Conservation (phyloP, 208 protist species). For the Acanthamoeba castellanii region DNA sequence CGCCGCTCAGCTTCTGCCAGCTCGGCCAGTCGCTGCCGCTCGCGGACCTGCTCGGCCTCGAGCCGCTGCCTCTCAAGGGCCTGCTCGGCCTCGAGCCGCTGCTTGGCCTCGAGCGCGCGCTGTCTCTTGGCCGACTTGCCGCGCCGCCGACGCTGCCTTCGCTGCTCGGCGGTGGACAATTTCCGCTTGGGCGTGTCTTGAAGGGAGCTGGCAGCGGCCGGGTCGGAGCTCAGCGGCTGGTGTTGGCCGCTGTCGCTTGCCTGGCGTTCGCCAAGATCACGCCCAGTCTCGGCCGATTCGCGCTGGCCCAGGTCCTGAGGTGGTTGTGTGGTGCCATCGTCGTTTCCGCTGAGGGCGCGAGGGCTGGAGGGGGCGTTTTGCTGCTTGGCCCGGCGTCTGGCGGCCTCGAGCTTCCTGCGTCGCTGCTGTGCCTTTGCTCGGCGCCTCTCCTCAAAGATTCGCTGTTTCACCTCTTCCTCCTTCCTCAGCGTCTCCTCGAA, state of each 20-base stretch:
- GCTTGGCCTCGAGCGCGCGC: not conserved
- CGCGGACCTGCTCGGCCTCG: not conserved
- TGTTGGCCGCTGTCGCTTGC: too few species aligned
- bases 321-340: too few species aligned
- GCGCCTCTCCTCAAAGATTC: not conserved
- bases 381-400: not conserved
- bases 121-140: not conserved
- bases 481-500: conserved; percentile 27
- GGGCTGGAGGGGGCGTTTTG: not conserved
- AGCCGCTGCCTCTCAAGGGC: not conserved
- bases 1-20: not conserved
- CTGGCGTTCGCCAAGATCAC: too few species aligned
- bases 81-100: not conserved
- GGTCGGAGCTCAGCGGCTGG: too few species aligned
- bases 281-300: too few species aligned
- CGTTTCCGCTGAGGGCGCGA: too few species aligned
- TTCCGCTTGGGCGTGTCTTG: not conserved
- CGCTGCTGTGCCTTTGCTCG: not conserved
- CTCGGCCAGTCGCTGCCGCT: not conserved
- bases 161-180: not conserved
- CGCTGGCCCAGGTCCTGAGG: too few species aligned
- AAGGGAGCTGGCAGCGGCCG: not conserved
- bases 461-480: not conserved
- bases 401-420: not conserved
- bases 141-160: not conserved